phyloP scores from a whole-genome alignment of 2,329 filamentous ascomycete genomes.

The Alternaria arborescens region DNA sequence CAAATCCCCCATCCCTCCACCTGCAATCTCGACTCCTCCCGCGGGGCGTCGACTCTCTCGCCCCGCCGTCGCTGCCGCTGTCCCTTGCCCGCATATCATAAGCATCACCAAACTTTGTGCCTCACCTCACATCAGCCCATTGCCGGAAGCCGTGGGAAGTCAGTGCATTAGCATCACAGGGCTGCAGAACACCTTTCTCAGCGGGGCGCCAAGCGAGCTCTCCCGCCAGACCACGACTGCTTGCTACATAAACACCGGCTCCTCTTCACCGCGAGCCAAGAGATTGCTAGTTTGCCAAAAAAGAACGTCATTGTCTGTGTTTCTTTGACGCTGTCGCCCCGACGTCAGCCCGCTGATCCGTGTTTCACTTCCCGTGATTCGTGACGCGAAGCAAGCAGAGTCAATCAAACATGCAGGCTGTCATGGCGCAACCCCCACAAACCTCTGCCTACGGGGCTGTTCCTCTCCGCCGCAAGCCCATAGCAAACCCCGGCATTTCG shows the following conservation, averaged over 20 bases:
- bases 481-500: conserved; percentile 43
- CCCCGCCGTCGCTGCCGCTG: neutral
- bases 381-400: conserved; percentile 28
- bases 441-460: conserved; percentile 38
- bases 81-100: conserved; percentile 15
- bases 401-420: conserved; percentile 38
- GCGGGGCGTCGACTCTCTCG: conserved; percentile 2
- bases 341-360: conserved; percentile 40
- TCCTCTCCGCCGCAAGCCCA: conserved; percentile 47
- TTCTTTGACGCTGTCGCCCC: conserved; percentile 29
- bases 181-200: conserved; percentile 28
- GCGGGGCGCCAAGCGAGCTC: conserved; percentile 35
- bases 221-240: conserved; percentile 18
- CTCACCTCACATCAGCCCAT: conserved; percentile 31
- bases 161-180: conserved; percentile 30
- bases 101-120: conserved; percentile 26
- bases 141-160: conserved; percentile 38
- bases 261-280: conserved; percentile 12
- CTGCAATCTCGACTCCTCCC: neutral
- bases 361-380: conserved; percentile 33
- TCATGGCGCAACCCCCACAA: conserved; percentile 38
- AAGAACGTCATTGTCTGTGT: conserved; percentile 20
- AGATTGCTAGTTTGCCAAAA: conserved; percentile 3
- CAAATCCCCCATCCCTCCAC: conserved; percentile 3
- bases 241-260: conserved; percentile 30